Evolutionary conservation across 768 basidiomycete species (phyloP).

Genomic region (Podaxis sp.): DNA sequence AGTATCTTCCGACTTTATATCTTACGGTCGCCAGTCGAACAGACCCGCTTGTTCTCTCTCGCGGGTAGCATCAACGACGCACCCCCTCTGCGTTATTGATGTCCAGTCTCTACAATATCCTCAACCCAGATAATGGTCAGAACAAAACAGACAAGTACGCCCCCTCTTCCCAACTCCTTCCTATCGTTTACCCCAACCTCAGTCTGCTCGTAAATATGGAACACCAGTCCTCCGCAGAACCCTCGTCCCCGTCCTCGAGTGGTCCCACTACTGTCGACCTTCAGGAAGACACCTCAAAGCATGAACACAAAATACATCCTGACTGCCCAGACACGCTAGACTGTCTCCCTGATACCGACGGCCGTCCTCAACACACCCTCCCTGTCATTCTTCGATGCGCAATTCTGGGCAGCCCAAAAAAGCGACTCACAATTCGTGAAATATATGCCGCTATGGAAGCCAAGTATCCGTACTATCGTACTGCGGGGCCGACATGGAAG

Average conservation of each 20-base stretch:
- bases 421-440: slow-evolving; percentile 77
- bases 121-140: slow-evolving; percentile 48
- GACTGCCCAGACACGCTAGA: slow-evolving; percentile 75
- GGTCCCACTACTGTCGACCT: slow-evolving; percentile 8
- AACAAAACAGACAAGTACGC: slow-evolving; percentile 39
- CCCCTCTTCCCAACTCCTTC: slow-evolving; percentile 6
- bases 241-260: slow-evolving; percentile 4
- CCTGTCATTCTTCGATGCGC: slow-evolving; percentile 83
- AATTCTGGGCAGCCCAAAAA: slow-evolving; percentile 71
- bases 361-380: slow-evolving; percentile 77
- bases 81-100: slow-evolving; percentile 26
- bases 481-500: slow-evolving; percentile 84
- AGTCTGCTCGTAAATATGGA: slow-evolving; percentile 25
- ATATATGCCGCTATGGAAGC: slow-evolving; percentile 86
- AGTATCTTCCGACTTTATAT: slow-evolving; percentile 7
- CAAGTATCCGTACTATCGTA: slow-evolving; percentile 79
- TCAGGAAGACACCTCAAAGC: slow-evolving; percentile 12
- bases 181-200: slow-evolving; percentile 12
- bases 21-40: slow-evolving; percentile 7
- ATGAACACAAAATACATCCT: slow-evolving; percentile 59
- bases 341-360: slow-evolving; percentile 76
- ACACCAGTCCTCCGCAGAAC: slow-evolving; percentile 9
- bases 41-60: slow-evolving; percentile 14
- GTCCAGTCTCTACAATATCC: slow-evolving; percentile 51
- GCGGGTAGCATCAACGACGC: slow-evolving; percentile 20